A percentile compares a stretch with the other conserved stretches of the same genome.
These are phyloP conservation scores for Mycena kentingensis DNA, from an alignment of 768 basidiomycete genomes.

Conservation along the genomic window DNA sequence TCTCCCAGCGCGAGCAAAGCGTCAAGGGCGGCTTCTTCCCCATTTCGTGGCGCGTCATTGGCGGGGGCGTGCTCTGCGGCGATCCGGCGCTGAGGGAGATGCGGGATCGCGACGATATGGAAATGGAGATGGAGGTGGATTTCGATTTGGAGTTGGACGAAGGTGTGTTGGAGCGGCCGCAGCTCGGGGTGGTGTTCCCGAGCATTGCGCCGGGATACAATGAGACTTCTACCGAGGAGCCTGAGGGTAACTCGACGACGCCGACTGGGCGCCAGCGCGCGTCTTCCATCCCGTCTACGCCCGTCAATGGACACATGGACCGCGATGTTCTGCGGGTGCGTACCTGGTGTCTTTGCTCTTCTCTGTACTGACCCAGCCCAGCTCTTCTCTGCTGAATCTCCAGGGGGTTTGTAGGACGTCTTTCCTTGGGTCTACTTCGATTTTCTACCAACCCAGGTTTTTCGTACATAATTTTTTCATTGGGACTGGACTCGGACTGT, in stretches of 20 bases:
- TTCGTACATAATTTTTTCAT: too few species aligned
- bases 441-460: constrained; percentile 8
- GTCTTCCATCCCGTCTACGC: constrained; percentile 27
- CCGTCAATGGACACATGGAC: constrained; percentile 23
- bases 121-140: not conserved
- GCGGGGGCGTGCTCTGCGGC: constrained; percentile 74
- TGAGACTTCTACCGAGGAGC: not conserved
- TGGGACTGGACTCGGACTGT: too few species aligned
- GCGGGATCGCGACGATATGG: not conserved
- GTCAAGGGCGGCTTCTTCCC: constrained; percentile 58
- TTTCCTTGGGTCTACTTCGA: constrained; percentile 10
- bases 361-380: constrained; percentile 9
- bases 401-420: constrained; percentile 20
- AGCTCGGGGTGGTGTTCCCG: not conserved
- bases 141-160: not conserved
- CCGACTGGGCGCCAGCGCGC: constrained; percentile 20
- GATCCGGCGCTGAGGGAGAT: constrained; percentile 23
- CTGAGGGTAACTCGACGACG: constrained; percentile 10
- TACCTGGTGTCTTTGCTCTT: not conserved
- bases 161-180: not conserved
- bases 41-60: constrained; percentile 75
- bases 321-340: constrained; percentile 25
- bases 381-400: constrained; percentile 32
- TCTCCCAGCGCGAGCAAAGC: constrained; percentile 35
- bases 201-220: not conserved